These are phyloP conservation scores for Bretschneidera sinensis DNA, from an alignment of 345 rosid genomes.

Conservation along the genomic window DNA sequence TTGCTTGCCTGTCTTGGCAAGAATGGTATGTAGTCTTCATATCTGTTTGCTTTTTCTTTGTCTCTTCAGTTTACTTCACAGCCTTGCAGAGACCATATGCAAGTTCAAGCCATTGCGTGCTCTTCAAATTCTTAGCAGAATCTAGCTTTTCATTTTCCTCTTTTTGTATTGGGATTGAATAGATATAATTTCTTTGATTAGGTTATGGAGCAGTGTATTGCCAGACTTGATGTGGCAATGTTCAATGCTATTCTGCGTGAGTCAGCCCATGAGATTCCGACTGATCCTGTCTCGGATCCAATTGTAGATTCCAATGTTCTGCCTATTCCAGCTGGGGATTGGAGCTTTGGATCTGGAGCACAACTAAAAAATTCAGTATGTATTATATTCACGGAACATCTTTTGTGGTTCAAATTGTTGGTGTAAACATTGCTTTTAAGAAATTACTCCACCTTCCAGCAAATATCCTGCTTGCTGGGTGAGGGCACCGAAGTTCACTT, in stretches of 20 bases:
- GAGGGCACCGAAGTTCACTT: not conserved
- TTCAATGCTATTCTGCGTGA: conserved; percentile 95
- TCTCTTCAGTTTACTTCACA: not conserved
- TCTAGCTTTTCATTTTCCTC: not conserved
- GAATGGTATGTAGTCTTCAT: conserved; percentile 45
- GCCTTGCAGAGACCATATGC: not conserved
- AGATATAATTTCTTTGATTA: conserved; percentile 22
- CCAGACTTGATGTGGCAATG: conserved; percentile 91
- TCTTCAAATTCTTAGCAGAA: conserved; percentile 4
- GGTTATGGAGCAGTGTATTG: conserved; percentile 85
- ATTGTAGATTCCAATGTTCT: conserved; percentile 79
- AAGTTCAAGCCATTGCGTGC: no score
- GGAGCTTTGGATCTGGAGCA: conserved; percentile 98
- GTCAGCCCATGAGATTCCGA: conserved; percentile 89
- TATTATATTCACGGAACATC: not conserved
- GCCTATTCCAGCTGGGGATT: conserved; percentile 92
- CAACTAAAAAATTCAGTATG: conserved; percentile 88
- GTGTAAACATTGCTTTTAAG: not conserved
- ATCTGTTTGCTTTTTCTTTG: conserved; percentile 1
- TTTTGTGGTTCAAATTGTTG: not conserved
- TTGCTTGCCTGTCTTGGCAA: conserved; percentile 75
- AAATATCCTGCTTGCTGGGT: no score
- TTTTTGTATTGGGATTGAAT: conserved; percentile 2
- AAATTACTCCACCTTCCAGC: no score
- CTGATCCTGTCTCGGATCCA: conserved; percentile 93